Base-by-base conservation (phyloP, 179 eudicot species). In the Carnegiea gigantea region DNA sequence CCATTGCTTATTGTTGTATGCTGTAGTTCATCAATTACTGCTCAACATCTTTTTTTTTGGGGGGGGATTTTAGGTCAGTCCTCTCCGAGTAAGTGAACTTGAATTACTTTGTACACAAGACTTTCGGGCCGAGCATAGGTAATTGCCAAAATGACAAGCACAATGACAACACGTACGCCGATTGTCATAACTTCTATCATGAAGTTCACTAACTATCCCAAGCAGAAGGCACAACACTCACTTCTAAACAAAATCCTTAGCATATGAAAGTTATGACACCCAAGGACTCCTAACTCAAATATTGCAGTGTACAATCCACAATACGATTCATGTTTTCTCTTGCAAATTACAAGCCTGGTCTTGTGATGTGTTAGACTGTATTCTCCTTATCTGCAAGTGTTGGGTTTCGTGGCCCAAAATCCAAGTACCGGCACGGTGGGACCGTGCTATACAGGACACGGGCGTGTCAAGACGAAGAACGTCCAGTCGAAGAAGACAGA, bases 371-470 rank as follows among this genome's bases (percentile, higher is more conserved):
- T 89, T 80, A 93, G 79, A 93, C 98, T 4, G 97, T 90, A 78
- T 91, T 95, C 54, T 88, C 87, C 30, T 91, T 95, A 88, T 95
- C 98, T 1, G 98, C 88, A n/a, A n/a, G n/a, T n/a, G n/a, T n/a
- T n/a, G n/a, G n/a, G n/a, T n/a, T n/a, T n/a, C n/a, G n/a, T n/a
- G n/a, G n/a, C n/a, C n/a, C n/a, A n/a, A n/a, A n/a, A n/a, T n/a
- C n/a, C n/a, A n/a, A n/a, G n/a, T n/a, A n/a, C n/a, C n/a, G n/a
- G n/a, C n/a, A n/a, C n/a, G n/a, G n/a, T n/a, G n/a, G n/a, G n/a
- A n/a, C n/a, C n/a, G n/a, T n/a, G n/a, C n/a, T n/a, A n/a, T n/a
- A n/a, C n/a, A n/a, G n/a, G n/a, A n/a, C n/a, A n/a, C n/a, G n/a
- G n/a, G n/a, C n/a, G n/a, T n/a, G n/a, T n/a, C n/a, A n/a, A n/a